Conservation (phyloP, 2,329 filamentous ascomycete species). For the Botrytis porri region DNA sequence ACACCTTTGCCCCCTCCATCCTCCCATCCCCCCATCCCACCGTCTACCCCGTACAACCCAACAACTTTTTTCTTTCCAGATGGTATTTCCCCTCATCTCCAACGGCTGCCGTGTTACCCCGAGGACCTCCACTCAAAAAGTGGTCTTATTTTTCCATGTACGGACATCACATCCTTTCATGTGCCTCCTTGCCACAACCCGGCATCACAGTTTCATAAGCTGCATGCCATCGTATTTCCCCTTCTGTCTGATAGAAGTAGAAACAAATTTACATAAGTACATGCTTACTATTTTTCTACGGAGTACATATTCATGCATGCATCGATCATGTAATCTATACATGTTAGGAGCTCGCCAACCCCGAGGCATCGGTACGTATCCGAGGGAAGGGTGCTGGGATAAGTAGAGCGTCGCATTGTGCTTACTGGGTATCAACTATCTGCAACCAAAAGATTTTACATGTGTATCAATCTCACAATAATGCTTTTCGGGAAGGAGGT, state of each 20-base stretch:
- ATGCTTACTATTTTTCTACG: conserved; percentile 4
- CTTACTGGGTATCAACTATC: conserved; percentile 1
- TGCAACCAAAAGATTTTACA: background rate
- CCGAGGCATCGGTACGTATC: conserved; percentile 19
- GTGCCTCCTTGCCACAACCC: conserved; percentile 1
- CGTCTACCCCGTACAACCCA: background rate
- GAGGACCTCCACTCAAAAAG: conserved; percentile 3
- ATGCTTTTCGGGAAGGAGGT: conserved; percentile 5
- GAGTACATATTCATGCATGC: background rate
- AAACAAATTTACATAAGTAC: background rate
- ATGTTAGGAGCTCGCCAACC: conserved; percentile 1
- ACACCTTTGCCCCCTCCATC: too few relatives aligned
- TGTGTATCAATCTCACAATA: background rate
- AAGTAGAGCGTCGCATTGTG: conserved; percentile 1
- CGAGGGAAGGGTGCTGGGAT: conserved; percentile 16
- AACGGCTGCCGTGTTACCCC: conserved; percentile 19
- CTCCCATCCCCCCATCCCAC: too few relatives aligned
- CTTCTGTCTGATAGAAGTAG: background rate
- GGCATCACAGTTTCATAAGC: conserved; percentile 18
- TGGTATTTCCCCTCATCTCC: conserved; percentile 15
- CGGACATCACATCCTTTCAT: background rate
- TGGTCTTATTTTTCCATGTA: conserved; percentile 11
- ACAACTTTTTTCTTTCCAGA: background rate
- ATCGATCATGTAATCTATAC: conserved; percentile 14
- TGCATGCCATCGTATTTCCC: conserved; percentile 5